These are phyloP conservation scores for Backusella mclennaniae DNA, from an alignment of 192 early-diverging fungal genomes.

Conservation along the genomic window DNA sequence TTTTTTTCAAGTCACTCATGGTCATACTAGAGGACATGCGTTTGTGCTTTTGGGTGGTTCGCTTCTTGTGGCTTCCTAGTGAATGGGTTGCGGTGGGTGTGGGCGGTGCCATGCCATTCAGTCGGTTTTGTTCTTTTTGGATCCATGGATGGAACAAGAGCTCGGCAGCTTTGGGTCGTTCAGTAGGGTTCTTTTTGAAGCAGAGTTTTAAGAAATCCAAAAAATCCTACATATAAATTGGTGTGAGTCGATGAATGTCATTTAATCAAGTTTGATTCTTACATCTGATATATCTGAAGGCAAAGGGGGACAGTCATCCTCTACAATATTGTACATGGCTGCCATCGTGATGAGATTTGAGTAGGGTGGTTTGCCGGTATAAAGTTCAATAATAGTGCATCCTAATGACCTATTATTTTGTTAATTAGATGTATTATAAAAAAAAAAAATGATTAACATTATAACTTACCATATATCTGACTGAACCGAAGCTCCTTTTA, in stretches of 20 bases:
- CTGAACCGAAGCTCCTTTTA: constrained; percentile 82
- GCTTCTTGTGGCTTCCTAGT: constrained; percentile 25
- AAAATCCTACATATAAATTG: constrained; percentile 48
- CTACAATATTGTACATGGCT: constrained; percentile 91
- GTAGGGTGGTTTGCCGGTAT: constrained; percentile 93
- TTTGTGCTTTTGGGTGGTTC: constrained; percentile 13
- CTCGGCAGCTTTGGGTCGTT: constrained; percentile 69
- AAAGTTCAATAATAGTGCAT: constrained; percentile 91
- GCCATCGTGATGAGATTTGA: constrained; percentile 82
- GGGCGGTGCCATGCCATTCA: background rate
- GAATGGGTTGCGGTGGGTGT: background rate
- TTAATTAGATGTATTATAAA: background rate
- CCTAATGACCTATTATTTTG: constrained; percentile 67
- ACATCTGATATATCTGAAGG: constrained; percentile 73
- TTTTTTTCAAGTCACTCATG: background rate
- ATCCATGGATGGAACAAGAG: constrained; percentile 86
- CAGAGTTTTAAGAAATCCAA: constrained; percentile 79
- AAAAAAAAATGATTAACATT: background rate
- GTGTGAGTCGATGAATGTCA: background rate
- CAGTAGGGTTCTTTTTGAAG: constrained; percentile 75
- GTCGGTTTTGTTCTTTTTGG: constrained; percentile 1
- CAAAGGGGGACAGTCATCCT: constrained; percentile 86
- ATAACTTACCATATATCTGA: constrained; percentile 86
- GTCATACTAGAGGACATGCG: background rate
- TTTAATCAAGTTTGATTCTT: no score